These are phyloP conservation scores for Xerocomus brunneocitrinus DNA, from an alignment of 768 basidiomycete species.

Conservation along the genomic window DNA sequence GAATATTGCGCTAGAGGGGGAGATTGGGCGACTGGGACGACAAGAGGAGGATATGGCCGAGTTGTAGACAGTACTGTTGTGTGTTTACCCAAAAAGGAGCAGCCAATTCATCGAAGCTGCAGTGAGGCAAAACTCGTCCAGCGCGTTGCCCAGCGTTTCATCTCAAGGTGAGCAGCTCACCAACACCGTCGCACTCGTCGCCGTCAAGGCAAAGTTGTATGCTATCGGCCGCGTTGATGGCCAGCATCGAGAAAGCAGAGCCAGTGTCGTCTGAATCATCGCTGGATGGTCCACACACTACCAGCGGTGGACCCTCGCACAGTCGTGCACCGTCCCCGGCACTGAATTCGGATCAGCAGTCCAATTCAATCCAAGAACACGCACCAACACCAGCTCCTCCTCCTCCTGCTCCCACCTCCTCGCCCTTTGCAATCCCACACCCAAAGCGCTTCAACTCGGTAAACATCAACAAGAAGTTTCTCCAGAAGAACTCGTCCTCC, in stretches of 20 bases:
- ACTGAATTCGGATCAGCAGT: neutral
- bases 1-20: conserved; percentile 80
- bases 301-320: conserved; percentile 1
- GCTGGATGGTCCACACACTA: neutral
- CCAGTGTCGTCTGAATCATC: conserved; percentile 31
- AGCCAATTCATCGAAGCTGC: conserved; percentile 1
- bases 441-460: conserved; percentile 86
- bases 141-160: neutral
- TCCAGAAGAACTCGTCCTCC: conserved; percentile 78
- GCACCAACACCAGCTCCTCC: neutral
- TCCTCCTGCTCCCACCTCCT: conserved; percentile 3
- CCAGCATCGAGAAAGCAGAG: conserved; percentile 51
- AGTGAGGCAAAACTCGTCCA: too few species aligned
- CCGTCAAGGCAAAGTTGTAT: conserved; percentile 6
- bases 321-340: conserved; percentile 18
- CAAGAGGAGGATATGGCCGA: conserved; percentile 60
- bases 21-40: conserved; percentile 58
- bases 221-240: conserved; percentile 71
- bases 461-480: conserved; percentile 95
- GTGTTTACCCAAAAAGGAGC: conserved; percentile 24
- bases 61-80: conserved; percentile 5
- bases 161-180: neutral
- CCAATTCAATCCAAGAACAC: conserved; percentile 14
- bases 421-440: conserved; percentile 40
- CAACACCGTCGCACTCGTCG: neutral